Evolutionary conservation across 2,329 filamentous ascomycete genomes (phyloP).

Genomic region (Trichoderma atrobrunneum): DNA sequence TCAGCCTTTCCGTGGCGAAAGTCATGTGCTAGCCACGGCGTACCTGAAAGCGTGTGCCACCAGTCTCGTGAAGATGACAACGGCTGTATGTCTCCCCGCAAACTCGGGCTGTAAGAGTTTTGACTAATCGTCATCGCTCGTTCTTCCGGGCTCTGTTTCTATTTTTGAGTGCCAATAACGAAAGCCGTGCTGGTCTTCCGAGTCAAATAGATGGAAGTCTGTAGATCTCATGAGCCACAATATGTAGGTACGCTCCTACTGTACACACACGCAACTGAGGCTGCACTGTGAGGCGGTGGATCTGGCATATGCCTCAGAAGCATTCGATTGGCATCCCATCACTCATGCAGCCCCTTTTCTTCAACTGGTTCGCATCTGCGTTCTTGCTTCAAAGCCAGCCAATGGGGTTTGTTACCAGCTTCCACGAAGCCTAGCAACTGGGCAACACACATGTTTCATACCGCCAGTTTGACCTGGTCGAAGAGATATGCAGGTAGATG

Average conservation of each 20-base stretch:
- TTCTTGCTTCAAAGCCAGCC: neutral
- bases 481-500: neutral
- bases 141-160: neutral
- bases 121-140: neutral
- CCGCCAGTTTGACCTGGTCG: neutral
- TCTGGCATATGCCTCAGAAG: neutral
- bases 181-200: neutral
- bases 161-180: conserved; percentile 2
- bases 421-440: neutral
- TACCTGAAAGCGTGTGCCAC: neutral
- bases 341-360: neutral
- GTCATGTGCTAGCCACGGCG: conserved; percentile 5
- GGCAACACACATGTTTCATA: neutral
- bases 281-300: neutral
- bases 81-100: neutral
- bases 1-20: conserved; percentile 16
- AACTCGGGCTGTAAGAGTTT: neutral
- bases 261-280: neutral
- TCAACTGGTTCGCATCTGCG: neutral
- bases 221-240: neutral
- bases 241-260: neutral
- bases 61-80: neutral
- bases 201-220: neutral
- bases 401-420: neutral
- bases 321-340: neutral